Conservation (phyloP, 345 rosid species). For the Citrus sp. region DNA sequence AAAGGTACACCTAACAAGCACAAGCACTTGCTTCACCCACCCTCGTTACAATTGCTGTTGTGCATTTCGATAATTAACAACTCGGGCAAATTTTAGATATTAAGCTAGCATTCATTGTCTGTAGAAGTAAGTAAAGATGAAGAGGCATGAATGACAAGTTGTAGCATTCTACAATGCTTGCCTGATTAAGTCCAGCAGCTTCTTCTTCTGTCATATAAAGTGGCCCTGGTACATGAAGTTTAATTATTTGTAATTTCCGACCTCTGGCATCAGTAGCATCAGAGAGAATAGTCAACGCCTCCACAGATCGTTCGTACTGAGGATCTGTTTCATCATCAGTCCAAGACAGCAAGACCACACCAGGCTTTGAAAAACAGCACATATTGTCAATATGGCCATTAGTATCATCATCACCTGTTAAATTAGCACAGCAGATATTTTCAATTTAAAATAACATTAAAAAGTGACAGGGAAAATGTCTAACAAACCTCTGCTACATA, state of each 20-base stretch:
- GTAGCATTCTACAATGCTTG: constrained; percentile 24
- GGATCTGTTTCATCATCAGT: constrained; percentile 67
- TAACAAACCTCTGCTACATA: background rate
- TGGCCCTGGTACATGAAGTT: constrained; percentile 82
- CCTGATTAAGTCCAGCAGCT: constrained; percentile 68
- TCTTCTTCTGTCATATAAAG: constrained; percentile 84
- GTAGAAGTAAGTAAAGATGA: background rate
- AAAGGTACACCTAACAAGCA: background rate
- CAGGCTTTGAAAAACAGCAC: constrained; percentile 93
- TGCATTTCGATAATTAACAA: background rate
- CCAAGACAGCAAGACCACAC: constrained; percentile 84
- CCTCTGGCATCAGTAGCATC: constrained; percentile 67
- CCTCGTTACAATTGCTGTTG: background rate
- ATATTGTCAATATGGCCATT: constrained; percentile 95
- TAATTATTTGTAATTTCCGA: constrained; percentile 63
- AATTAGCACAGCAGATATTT: background rate
- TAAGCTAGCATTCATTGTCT: background rate
- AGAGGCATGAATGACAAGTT: constrained; percentile 7
- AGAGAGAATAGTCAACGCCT: constrained; percentile 63
- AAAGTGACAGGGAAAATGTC: background rate
- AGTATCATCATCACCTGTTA: constrained; percentile 94
- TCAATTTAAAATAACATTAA: background rate
- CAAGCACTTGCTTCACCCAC: background rate
- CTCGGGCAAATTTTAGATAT: background rate
- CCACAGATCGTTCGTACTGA: constrained; percentile 63